A percentile compares a stretch with the other conserved stretches of the same genome.
phyloP scores from a whole-genome alignment of 805 yeast species.

The Wickerhamia fluorescens region DNA sequence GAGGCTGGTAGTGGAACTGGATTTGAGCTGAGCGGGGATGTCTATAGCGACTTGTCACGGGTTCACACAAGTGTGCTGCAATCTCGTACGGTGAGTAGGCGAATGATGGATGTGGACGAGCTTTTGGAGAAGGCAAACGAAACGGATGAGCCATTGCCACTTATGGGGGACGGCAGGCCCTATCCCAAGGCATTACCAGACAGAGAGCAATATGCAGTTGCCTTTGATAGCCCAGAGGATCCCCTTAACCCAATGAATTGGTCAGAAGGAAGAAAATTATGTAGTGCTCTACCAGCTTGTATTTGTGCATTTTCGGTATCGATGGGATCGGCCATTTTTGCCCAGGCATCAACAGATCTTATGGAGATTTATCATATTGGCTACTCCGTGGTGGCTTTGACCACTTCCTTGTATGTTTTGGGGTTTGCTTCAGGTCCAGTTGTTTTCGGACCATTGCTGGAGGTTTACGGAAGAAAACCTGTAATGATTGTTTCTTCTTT shows the following conservation, averaged over 20 bases:
- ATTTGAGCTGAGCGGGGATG: no score
- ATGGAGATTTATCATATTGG: conserved; percentile 53
- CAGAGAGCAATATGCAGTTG: conserved; percentile 52
- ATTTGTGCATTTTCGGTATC: conserved; percentile 16
- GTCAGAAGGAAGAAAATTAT: conserved; percentile 12
- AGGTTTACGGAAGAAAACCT: conserved; percentile 27
- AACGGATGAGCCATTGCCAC: conserved; percentile 26
- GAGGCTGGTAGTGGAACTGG: neutral
- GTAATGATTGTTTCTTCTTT: conserved; percentile 39
- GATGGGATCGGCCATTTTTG: conserved; percentile 40
- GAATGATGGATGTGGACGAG: conserved; percentile 15
- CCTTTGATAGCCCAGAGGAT: conserved; percentile 73
- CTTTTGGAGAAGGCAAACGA: conserved; percentile 14
- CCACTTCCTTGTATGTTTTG: conserved; percentile 75
- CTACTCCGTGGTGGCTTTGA: conserved; percentile 61
- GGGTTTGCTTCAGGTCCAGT: conserved; percentile 95
- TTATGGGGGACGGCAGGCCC: conserved; percentile 61
- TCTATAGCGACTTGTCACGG: no score
- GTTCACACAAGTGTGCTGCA: no score
- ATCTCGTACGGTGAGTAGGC: conserved; percentile 14
- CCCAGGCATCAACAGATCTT: conserved; percentile 50
- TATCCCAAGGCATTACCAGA: conserved; percentile 59
- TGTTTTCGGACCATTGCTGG: conserved; percentile 21
- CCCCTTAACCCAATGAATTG: conserved; percentile 79
- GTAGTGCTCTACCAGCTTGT: conserved; percentile 3